These are phyloP conservation scores for Fonsecaea nubica DNA, from an alignment of 2,329 filamentous ascomycete genomes.

Conservation along the genomic window DNA sequence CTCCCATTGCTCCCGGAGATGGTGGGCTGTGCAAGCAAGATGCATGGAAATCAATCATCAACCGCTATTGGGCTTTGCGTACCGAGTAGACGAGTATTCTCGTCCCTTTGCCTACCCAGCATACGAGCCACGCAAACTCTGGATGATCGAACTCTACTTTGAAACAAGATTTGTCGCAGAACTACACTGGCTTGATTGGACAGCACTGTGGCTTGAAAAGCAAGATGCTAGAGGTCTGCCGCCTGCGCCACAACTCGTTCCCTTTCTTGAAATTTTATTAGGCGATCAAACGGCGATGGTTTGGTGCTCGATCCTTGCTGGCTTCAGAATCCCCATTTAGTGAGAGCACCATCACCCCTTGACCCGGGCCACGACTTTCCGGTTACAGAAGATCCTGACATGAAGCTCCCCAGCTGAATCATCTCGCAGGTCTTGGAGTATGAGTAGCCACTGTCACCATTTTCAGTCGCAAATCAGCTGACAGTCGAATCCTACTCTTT, in stretches of 20 bases:
- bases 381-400: constrained; percentile 8
- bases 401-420: background rate
- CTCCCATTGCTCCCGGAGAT: background rate
- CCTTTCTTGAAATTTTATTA: constrained; percentile 2
- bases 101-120: background rate
- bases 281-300: constrained; percentile 20
- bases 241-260: constrained; percentile 17
- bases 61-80: background rate
- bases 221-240: background rate
- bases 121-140: background rate
- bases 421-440: background rate
- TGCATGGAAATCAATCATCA: background rate
- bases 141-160: background rate
- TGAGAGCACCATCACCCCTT: background rate
- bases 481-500: background rate
- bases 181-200: background rate
- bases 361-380: constrained; percentile 16
- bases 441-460: background rate
- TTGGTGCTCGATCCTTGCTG: constrained; percentile 5
- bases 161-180: constrained; percentile 18
- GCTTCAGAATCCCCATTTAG: constrained; percentile 12
- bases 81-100: background rate
- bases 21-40: constrained; percentile 9
- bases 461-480: background rate
- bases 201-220: constrained; percentile 15